phyloP scores from a whole-genome alignment of 441 rosid genomes.

The Omphalea diandra region DNA sequence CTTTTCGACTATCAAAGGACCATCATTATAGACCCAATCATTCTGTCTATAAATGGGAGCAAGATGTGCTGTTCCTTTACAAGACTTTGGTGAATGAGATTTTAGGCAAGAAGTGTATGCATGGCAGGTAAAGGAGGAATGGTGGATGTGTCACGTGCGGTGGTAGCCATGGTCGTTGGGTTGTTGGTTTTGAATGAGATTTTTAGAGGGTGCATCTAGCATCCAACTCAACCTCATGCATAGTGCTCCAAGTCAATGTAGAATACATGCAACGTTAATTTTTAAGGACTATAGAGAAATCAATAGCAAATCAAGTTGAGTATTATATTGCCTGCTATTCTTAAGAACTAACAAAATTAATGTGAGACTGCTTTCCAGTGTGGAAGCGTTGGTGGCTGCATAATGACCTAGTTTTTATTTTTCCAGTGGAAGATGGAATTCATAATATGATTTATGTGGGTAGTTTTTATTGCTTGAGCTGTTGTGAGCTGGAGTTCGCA shows the following conservation, averaged over 20 bases:
- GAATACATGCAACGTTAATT: too few species aligned
- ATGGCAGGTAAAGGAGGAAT: conserved; percentile 24
- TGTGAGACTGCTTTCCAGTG: too few species aligned
- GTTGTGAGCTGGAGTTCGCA: neutral
- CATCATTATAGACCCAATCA: neutral
- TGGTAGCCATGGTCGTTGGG: neutral
- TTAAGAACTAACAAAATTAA: too few species aligned
- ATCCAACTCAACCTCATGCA: conserved; percentile 37
- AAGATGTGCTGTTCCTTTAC: conserved; percentile 9
- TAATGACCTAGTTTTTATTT: too few species aligned
- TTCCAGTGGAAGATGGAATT: neutral
- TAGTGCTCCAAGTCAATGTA: too few species aligned
- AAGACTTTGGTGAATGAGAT: too few species aligned
- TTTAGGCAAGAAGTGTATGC: neutral
- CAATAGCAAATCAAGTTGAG: too few species aligned
- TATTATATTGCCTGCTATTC: too few species aligned
- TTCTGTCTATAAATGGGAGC: conserved; percentile 28
- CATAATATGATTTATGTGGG: neutral
- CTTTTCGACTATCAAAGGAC: too few species aligned
- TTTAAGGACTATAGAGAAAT: too few species aligned
- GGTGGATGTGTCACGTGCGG: neutral
- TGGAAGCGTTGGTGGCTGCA: too few species aligned
- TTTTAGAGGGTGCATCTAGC: conserved; percentile 30
- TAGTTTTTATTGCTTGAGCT: neutral
- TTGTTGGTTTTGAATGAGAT: conserved; percentile 17